Base-by-base conservation (phyloP, 2,329 filamentous ascomycete genomes). In the Pezicula radicicola region DNA sequence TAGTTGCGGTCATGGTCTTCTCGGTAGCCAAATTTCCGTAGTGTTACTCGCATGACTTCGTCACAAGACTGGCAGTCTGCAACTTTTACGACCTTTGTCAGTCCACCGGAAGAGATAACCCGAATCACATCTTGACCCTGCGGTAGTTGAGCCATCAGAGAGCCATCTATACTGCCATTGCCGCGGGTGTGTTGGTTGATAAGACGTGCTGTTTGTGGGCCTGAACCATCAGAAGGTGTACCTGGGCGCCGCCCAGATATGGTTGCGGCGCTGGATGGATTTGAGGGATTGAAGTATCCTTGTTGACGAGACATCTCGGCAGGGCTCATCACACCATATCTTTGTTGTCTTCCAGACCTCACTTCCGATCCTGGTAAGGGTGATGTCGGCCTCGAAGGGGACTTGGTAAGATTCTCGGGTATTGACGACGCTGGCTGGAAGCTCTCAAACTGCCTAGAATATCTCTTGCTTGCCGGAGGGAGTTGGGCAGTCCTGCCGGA, bases 1-100 rank as follows among this genome's bases (percentile, higher is more conserved):
- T 96, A 97, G 65, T 95, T 96, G 63, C 91, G 84, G 67, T 94
- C 89, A 64, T 97, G 91, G 56, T 93, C 89, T 66, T 96, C 91
- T 19, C 91, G 89, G 28, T 96, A 79, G 39, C 86, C 85, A 57
- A 96, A 89, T 69, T 97, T 97, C 60, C 88, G 84, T 42, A 97
- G 73, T 0, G 94, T 96, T 55, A 90, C 88, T 43, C 91, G 81
- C 76, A 97, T 93, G 48, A 97, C 89, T 60, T 97, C 91, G 64
- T 97, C 94, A 55, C 91, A 89, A 5, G 88, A 94, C 65, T 86
- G 91, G 77, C 92, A 97, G 58, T 89, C 89, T 58, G 91, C 88
- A 60, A 97, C 91, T 69, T 94, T 94, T 65, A 99, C 85, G 21
- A 97, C 92, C 66, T 96, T 96, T 45, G 91, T 96, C 55, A 91